These are phyloP conservation scores for Kodamaea fungicola DNA, from an alignment of 1,139 yeast species.

Conservation along the genomic window DNA sequence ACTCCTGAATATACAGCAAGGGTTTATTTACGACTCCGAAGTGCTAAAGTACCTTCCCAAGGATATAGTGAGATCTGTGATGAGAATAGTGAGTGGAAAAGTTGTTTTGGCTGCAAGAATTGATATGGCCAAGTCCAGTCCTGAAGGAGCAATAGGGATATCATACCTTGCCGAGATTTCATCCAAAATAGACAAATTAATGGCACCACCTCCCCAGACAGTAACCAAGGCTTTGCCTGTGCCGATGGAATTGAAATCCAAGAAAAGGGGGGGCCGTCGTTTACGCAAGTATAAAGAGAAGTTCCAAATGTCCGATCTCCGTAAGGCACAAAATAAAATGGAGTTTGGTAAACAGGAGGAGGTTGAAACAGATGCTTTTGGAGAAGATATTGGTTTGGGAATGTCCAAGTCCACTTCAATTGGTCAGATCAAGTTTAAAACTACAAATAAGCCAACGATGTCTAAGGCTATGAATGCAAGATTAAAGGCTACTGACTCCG, in stretches of 20 bases:
- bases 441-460: conserved; percentile 48
- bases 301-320: conserved; percentile 74
- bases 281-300: conserved; percentile 78
- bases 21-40: conserved; percentile 56
- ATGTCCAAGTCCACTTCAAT: conserved; percentile 48
- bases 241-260: conserved; percentile 75
- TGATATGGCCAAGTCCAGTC: conserved; percentile 49
- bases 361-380: conserved; percentile 58
- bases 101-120: conserved; percentile 80
- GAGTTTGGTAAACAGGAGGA: conserved; percentile 76
- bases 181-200: conserved; percentile 63
- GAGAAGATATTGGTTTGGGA: conserved; percentile 82
- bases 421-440: conserved; percentile 36
- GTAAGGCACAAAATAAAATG: conserved; percentile 81
- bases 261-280: conserved; percentile 83
- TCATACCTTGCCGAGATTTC: conserved; percentile 59
- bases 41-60: conserved; percentile 54
- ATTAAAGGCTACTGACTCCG: conserved; percentile 19
- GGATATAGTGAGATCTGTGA: conserved; percentile 62
- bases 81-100: conserved; percentile 79
- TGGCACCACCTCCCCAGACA: conserved; percentile 72
- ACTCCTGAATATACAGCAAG: conserved; percentile 51
- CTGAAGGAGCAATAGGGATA: conserved; percentile 56
- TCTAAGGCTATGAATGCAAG: conserved; percentile 52
- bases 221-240: conserved; percentile 76